Conservation (phyloP, 352 stramenopile genomes). For the Nothophytophthora sp. region DNA sequence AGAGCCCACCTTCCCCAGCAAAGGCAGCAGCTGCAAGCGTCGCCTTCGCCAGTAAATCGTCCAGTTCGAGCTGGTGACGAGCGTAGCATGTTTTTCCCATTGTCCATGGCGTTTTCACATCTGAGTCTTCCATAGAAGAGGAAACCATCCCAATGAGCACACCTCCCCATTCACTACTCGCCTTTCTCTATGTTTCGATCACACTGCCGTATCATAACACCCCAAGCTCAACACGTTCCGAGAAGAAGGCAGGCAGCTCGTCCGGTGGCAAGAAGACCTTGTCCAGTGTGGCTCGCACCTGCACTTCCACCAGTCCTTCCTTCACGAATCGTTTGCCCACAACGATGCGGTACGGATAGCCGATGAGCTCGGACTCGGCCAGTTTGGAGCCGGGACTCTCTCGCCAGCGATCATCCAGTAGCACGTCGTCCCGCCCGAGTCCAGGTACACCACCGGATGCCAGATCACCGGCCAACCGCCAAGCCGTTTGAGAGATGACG, state of each 20-base stretch:
- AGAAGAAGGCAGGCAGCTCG: slow-evolving; percentile 47
- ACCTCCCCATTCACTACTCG: too few relatives aligned
- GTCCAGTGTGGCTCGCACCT: slow-evolving; percentile 65
- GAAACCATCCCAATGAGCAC: too few relatives aligned
- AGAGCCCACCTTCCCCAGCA: slow-evolving; percentile 6
- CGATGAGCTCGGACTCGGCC: slow-evolving; percentile 84
- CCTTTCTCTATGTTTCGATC: too few relatives aligned
- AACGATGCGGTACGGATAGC: slow-evolving; percentile 84
- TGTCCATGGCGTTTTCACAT: too few relatives aligned
- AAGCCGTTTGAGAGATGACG: slow-evolving; percentile 40
- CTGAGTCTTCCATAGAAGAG: too few relatives aligned
- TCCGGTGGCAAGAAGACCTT: slow-evolving; percentile 55
- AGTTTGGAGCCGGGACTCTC: slow-evolving; percentile 83
- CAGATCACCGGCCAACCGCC: slow-evolving; percentile 54
- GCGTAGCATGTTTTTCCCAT: too few relatives aligned
- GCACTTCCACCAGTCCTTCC: slow-evolving; percentile 79
- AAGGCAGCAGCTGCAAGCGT: slow-evolving; percentile 19
- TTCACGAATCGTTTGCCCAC: slow-evolving; percentile 79
- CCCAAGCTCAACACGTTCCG: slow-evolving; percentile 5
- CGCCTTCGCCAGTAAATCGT: slow-evolving; percentile 19
- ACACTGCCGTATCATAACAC: too few relatives aligned
- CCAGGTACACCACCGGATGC: slow-evolving; percentile 29
- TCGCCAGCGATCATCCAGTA: slow-evolving; percentile 85
- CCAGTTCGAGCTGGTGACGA: too few relatives aligned
- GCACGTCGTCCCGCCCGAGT: slow-evolving; percentile 52